Evolutionary conservation across 2,329 filamentous ascomycete species (phyloP), one percentile per base, ranked within the genome.

Genomic region (Trichoderma endophyticum): DNA sequence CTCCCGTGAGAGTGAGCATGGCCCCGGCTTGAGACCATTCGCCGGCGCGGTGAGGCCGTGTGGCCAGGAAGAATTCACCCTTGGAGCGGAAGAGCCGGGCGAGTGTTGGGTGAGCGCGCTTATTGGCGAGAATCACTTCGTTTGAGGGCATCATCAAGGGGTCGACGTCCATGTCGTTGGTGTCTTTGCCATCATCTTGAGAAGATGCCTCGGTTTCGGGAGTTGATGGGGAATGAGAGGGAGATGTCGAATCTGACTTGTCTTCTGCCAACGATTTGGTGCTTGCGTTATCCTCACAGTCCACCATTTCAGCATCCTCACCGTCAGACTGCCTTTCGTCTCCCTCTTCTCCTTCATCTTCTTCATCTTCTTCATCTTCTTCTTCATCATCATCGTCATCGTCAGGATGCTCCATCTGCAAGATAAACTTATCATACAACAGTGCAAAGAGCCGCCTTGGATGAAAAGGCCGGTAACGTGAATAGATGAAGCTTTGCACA

Each of bases 401-500:
- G 1, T 82, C 81, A 0, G 77, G 77, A 18, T 84, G 79, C 74
- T 86, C 84, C 48, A 84, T 80, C 64, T 87, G 85, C 6, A 87
- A 78, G 48, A 87, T 85, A 36, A 87, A 87, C 74, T 86, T 86
- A 73, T 86, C 81, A 36, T 84, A 82, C 1, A 87, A 73, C 24
- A 85, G 76, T 0, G 79, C 77, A 80, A 82, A 87, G 0, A 88
- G 80, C 0, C 85, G 78, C 2, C 78, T 78, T 0, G 86, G 86
- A 54, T 87, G 84, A 69, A 88, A 87, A 0, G 89, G 89, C 0
- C 87, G 82, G 8, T 87, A 83, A 0, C 88, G 86, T 1, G 85
- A 83, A 78, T 93, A 93, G 14, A 93, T 89, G 75, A 92, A 92
- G 77, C 89, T 93, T 43, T 88, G 86, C 12, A 93, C 90, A 8